Evolutionary conservation across 2,329 filamentous ascomycete genomes (phyloP).

Genomic region (Penicillium glabrum): DNA sequence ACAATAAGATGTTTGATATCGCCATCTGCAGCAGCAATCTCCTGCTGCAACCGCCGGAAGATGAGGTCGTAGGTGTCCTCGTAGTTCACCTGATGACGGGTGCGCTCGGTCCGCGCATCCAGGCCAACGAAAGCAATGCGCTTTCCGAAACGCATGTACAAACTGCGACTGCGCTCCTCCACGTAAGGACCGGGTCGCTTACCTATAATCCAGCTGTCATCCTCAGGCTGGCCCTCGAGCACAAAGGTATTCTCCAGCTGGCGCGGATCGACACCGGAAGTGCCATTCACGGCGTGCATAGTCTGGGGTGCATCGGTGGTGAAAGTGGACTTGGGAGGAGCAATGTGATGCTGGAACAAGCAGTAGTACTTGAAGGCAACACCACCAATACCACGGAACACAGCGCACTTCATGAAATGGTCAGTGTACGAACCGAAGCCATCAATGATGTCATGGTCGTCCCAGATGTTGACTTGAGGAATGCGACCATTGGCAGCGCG

Average conservation of each 20-base stretch:
- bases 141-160: conserved; percentile 64
- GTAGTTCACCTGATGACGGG: conserved; percentile 91
- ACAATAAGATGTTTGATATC: conserved; percentile 64
- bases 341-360: conserved; percentile 72
- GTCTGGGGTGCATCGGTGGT: conserved; percentile 69
- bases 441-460: conserved; percentile 67
- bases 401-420: conserved; percentile 65
- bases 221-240: conserved; percentile 55
- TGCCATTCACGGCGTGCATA: conserved; percentile 50
- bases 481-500: conserved; percentile 62
- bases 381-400: conserved; percentile 66
- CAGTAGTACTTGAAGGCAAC: conserved; percentile 61
- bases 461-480: conserved; percentile 65
- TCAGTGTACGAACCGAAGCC: conserved; percentile 67
- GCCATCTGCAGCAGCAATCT: conserved; percentile 52
- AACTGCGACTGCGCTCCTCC: conserved; percentile 59
- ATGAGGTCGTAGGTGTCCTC: conserved; percentile 62
- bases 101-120: conserved; percentile 69
- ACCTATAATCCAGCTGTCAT: conserved; percentile 77
- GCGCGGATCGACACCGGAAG: conserved; percentile 60
- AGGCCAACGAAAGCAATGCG: conserved; percentile 64
- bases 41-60: conserved; percentile 55
- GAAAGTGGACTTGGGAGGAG: conserved; percentile 81
- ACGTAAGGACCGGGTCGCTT: conserved; percentile 68
- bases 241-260: conserved; percentile 78